Evolutionary conservation across 2,329 filamentous ascomycete species (phyloP).

Genomic region (Madurella fahalii): DNA sequence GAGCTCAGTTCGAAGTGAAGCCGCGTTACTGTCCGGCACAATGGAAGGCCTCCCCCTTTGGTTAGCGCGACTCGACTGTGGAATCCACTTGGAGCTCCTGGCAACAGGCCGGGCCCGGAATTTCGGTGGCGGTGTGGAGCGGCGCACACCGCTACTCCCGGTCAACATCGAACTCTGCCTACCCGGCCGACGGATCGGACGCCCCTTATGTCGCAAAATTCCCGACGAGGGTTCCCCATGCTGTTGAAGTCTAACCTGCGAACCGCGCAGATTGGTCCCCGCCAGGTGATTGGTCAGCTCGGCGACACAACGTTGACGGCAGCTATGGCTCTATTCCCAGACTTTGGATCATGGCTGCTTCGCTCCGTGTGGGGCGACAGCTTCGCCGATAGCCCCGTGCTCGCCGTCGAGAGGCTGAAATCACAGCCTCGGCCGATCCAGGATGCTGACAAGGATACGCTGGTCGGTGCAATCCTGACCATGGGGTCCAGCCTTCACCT

Average conservation of each 20-base stretch:
- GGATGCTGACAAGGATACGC: constrained; percentile 23
- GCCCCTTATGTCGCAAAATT: neutral
- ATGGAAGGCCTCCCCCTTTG: too few relatives aligned
- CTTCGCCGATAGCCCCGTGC: constrained; percentile 19
- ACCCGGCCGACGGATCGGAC: too few relatives aligned
- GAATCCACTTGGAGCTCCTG: too few relatives aligned
- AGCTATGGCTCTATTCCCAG: constrained; percentile 23
- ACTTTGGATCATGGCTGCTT: constrained; percentile 23
- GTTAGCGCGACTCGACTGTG: too few relatives aligned
- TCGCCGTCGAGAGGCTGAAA: constrained; percentile 22
- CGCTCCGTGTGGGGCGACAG: constrained; percentile 20
- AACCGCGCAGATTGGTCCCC: neutral
- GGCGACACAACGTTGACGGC: neutral
- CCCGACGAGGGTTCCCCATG: neutral
- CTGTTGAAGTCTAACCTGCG: neutral
- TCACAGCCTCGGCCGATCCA: constrained; percentile 18
- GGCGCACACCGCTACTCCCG: constrained; percentile 3
- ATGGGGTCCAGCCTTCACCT: constrained; percentile 23
- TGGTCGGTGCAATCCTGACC: constrained; percentile 24
- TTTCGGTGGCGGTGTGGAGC: neutral
- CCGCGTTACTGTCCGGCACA: too few relatives aligned
- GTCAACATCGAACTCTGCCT: too few relatives aligned
- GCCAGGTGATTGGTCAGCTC: constrained; percentile 11
- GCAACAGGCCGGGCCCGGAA: too few relatives aligned
- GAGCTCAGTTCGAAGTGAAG: too few relatives aligned